A percentile compares a stretch with the other conserved stretches of the same genome.
Evolutionary conservation across 225 moss, liverwort and hornwort species (phyloP).

Genomic region (Pseudisothecium myosuroides): DNA sequence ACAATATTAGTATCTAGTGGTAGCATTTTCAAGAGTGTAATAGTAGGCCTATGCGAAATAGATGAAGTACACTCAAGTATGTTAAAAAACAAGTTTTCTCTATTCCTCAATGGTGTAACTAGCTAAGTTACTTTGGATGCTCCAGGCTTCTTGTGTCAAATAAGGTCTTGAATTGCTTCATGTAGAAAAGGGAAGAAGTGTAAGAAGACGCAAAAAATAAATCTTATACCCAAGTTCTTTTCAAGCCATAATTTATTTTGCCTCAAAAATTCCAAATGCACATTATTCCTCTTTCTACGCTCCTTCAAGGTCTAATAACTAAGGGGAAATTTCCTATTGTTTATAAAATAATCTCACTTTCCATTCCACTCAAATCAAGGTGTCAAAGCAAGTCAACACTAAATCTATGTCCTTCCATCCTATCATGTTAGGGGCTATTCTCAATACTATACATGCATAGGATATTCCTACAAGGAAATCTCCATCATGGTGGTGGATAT

Average conservation of each 20-base stretch:
- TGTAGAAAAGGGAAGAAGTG: not conserved
- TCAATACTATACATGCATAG: fast-evolving
- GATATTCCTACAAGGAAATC: not conserved
- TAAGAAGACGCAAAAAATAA: fast-evolving
- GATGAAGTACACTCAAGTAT: not conserved
- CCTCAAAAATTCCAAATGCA: not conserved
- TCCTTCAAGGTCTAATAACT: fast-evolving
- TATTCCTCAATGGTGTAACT: not conserved
- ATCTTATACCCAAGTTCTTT: not conserved
- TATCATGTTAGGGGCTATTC: too few relatives aligned
- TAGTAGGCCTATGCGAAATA: too few relatives aligned
- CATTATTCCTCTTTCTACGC: fast-evolving
- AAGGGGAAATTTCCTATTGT: not conserved
- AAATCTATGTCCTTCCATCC: not conserved
- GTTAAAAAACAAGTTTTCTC: not conserved
- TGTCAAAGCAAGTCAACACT: too few relatives aligned
- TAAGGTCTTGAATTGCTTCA: not conserved
- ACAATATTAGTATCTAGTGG: not conserved
- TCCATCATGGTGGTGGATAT: not conserved
- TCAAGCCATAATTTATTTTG: not conserved
- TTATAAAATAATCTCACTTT: not conserved
- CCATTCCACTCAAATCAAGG: not conserved
- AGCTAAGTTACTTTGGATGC: not conserved
- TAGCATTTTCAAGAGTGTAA: not conserved
- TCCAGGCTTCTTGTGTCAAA: not conserved